Base-by-base conservation (phyloP, 176 grass and related monocot genomes). In the Juncus inflexus region DNA sequence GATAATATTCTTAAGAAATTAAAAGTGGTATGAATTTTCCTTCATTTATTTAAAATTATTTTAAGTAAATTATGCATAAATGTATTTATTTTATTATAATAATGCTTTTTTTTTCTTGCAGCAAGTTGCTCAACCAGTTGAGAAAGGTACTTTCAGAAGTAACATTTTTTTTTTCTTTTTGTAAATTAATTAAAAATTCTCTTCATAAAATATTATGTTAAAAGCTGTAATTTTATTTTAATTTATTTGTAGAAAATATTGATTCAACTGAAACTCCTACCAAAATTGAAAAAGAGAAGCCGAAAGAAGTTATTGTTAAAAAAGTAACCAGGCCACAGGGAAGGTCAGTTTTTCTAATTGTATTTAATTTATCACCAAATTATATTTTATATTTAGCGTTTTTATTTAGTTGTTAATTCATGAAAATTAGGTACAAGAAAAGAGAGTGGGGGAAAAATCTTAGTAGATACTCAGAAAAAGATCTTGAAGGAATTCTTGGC, bases 401-500 rank as follows among this genome's bases (percentile, higher is more conserved):
- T 41, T 61, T 36, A 60, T 67, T 28, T 28, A 28, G 19, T 28
- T 28, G 19, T 28, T 28, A 28, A 28, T 28, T 28, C 19, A 28
- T 28, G 19, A 47, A 67, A 56, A 64, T 53, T 66, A 91, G 88
- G 77, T 97, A 97, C 35, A 84, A 91, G 80, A 97, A 97, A 78
- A 83, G 88, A 68, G 94, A 97, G 83, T 86, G 83, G 36, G 94
- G 79, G 6, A 89, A 97, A 76, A 86, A 79, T 74, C 87, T 92
- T 61, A 82, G 57, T 38, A 61, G 56, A 42, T 97, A 97, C 67
- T 85, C 94, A 79, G 79, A 78, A 80, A 65, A 73, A 64, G 94
- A 97, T 89, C 94, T 97, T 84, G 74, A 97, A 86, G 94, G 94
- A 68, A 97, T 97, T 80, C 80, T 97, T 66, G 94, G 87, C 54